These are phyloP conservation scores for Juglanconis sp. DNA, from an alignment of 2,329 filamentous ascomycete genomes.

Conservation along the genomic window DNA sequence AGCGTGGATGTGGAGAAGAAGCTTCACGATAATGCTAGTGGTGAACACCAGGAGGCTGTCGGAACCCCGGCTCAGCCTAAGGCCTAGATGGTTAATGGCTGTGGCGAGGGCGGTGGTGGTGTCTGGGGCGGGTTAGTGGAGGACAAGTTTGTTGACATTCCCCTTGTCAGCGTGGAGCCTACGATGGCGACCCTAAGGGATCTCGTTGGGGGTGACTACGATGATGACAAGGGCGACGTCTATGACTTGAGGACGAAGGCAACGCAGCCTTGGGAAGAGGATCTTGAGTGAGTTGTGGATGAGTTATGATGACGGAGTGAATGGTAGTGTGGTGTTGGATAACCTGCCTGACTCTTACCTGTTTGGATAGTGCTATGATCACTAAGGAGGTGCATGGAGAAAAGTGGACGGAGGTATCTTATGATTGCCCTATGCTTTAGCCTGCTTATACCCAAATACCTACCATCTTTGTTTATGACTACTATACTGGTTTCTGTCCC, in stretches of 20 bases:
- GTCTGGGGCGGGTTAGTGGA: neutral
- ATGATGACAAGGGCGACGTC: conserved; percentile 8
- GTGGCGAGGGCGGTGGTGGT: neutral
- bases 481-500: too few relatives aligned
- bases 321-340: conserved; percentile 1
- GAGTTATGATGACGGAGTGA: neutral
- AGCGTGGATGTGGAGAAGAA: conserved; percentile 30
- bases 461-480: neutral
- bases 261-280: conserved; percentile 4
- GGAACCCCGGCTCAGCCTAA: conserved; percentile 1
- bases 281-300: neutral
- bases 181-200: conserved; percentile 1
- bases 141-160: conserved; percentile 7
- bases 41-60: conserved; percentile 18
- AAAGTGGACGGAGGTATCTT: neutral
- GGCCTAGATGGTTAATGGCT: conserved; percentile 7
- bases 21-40: conserved; percentile 21
- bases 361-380: neutral
- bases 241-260: conserved; percentile 1
- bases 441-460: conserved; percentile 10
- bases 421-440: conserved; percentile 1
- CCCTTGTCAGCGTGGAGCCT: neutral
- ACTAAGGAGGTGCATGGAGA: neutral
- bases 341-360: neutral
- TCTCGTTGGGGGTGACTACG: neutral